A percentile compares a stretch with the other conserved stretches of the same genome.
Conservation (phyloP, 768 basidiomycete species). For the Lentinula boryana region DNA sequence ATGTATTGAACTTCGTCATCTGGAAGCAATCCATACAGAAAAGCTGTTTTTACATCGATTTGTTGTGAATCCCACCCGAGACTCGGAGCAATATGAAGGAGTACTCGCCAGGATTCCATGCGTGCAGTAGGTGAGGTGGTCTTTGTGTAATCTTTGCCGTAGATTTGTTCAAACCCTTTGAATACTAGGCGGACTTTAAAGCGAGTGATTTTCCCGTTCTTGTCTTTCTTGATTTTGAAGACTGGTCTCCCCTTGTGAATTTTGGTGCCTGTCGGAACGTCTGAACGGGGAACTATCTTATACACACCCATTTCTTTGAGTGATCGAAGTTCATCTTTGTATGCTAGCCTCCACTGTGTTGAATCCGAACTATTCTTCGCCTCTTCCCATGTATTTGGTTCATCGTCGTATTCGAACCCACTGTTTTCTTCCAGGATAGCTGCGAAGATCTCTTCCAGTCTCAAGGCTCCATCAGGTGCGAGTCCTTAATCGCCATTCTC, state of each 20-base stretch:
- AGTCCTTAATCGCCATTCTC: neutral
- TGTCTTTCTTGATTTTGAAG: neutral
- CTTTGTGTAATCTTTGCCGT: conserved; percentile 30
- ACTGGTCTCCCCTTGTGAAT: conserved; percentile 11
- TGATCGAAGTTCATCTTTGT: neutral
- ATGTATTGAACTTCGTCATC: neutral
- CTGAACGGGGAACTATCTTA: neutral
- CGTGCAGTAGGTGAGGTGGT: conserved; percentile 26
- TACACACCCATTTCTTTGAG: neutral
- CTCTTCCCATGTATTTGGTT: neutral
- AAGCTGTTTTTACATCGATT: conserved; percentile 17
- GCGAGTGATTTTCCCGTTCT: neutral
- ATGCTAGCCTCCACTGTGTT: neutral
- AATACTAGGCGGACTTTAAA: conserved; percentile 26
- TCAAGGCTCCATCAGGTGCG: neutral
- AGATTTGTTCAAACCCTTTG: conserved; percentile 29
- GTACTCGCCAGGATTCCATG: conserved; percentile 14
- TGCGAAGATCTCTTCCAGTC: neutral
- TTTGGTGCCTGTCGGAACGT: neutral
- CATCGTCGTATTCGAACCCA: neutral
- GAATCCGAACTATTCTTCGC: neutral
- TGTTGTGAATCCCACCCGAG: conserved; percentile 10
- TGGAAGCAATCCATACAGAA: conserved; percentile 10
- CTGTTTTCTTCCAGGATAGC: neutral
- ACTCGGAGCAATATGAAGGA: conserved; percentile 18